Base-by-base conservation (phyloP, 345 rosid species). In the Hibiscus trionum region DNA sequence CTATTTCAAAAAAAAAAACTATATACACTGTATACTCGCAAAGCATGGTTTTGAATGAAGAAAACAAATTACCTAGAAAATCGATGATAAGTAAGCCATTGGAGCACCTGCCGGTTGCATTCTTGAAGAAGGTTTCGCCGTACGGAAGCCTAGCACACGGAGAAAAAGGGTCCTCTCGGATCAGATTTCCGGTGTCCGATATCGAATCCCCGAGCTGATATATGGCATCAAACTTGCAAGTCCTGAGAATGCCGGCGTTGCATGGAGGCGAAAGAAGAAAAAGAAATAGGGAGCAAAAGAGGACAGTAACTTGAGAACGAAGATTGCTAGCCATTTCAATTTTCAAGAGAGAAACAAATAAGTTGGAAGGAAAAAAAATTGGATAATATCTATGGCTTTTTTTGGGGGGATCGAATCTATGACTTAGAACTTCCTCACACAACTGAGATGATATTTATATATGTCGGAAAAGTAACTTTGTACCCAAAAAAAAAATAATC, bases 71-170 rank as follows among this genome's bases (percentile, higher is more conserved):
- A 39, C 68, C 50, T 10, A 64, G 27, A 39, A 10, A 64, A 64
- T 64, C 68, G 53, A 67, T 49, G 42, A 49, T 67, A 6, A 67
- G 42, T 49, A 67, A 49, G 71, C 71, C 71, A 67, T 67, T 67
- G 26, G 58, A 67, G 42, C 71, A 67, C 49, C 71, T 67, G 1
- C 71, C 71, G 2, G 71, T 67, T 15, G 71, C 71, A 15, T 49
- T 27, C 26, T 27, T 49, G 58, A 67, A 67, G 14, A 67, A 67
- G 14, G 71, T 47, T 67, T 27, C 14, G 15, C 71, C 58, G 4
- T 67, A 67, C 0, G 71, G 71, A 49, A 49, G 58, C 21, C 24
- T 27, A 15, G 42, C 71, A 27, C 27, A 67, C 0, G 58, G 24
- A 16, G 39, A 26, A 15, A 15, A 67, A 49, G 71, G 71, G 21